Conservation (phyloP, 2,329 filamentous ascomycete genomes). For the Penicillium sclerotiorum region DNA sequence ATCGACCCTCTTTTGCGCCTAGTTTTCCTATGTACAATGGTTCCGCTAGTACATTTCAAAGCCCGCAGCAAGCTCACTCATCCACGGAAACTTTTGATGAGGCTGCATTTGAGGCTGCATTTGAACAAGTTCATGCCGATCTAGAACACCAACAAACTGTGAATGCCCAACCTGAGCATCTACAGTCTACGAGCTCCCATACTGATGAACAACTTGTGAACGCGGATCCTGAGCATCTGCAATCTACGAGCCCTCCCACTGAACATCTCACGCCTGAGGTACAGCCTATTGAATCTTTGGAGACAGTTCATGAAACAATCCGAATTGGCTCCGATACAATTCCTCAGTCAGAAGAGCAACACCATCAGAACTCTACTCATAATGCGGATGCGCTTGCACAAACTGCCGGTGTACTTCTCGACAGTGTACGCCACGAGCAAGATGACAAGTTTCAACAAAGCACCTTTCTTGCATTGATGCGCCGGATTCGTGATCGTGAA, state of each 20-base stretch:
- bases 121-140: constrained; percentile 44
- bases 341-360: constrained; percentile 36
- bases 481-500: constrained; percentile 70
- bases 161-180: too few species aligned
- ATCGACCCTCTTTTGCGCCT: constrained; percentile 35
- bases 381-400: constrained; percentile 70
- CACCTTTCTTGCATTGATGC: constrained; percentile 76
- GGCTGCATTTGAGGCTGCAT: constrained; percentile 50
- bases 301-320: constrained; percentile 30
- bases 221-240: too few species aligned
- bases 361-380: constrained; percentile 35
- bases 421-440: constrained; percentile 68
- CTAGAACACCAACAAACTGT: constrained; percentile 33
- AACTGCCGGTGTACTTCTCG: constrained; percentile 71
- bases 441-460: constrained; percentile 77
- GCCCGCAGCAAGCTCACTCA: constrained; percentile 32
- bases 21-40: constrained; percentile 28
- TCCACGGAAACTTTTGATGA: constrained; percentile 45
- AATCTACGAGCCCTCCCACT: too few species aligned
- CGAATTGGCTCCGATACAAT: constrained; percentile 50
- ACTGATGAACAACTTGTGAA: constrained; percentile 14
- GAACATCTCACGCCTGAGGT: too few species aligned
- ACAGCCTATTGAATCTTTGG: constrained; percentile 18
- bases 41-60: constrained; percentile 24
- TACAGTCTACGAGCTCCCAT: too few species aligned